Conservation (phyloP, 208 protist genomes). For the Acanthamoeba triangularis region DNA sequence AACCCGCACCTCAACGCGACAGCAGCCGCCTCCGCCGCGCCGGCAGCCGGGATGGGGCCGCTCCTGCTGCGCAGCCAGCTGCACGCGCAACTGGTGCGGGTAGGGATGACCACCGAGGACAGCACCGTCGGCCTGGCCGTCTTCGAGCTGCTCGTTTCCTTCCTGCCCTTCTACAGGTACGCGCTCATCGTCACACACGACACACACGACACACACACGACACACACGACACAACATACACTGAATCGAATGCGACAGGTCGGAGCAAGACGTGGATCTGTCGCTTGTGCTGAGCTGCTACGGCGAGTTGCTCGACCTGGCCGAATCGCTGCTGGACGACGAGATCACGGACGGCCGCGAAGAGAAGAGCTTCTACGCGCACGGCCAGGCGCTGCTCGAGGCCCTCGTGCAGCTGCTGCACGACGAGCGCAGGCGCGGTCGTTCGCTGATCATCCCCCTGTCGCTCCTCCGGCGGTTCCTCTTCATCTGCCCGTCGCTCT, state of each 20-base stretch:
- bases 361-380: neutral
- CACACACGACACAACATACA: no score
- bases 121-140: neutral
- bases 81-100: conserved; percentile 41
- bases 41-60: neutral
- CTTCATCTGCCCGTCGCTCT: conserved; percentile 24
- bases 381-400: conserved; percentile 4
- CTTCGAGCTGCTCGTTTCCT: neutral
- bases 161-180: conserved; percentile 19
- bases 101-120: neutral
- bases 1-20: conserved; percentile 1
- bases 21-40: neutral
- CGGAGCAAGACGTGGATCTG: neutral
- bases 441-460: neutral
- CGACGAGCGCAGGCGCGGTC: neutral
- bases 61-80: conserved; percentile 31
- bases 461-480: conserved; percentile 9
- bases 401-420: conserved; percentile 1
- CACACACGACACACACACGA: no score
- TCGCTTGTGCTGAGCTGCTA: conserved; percentile 2
- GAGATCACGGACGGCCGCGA: neutral
- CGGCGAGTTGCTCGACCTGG: conserved; percentile 40
- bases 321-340: conserved; percentile 24
- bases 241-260: neutral
- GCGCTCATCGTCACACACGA: no score